Percentiles rank a stretch among this genome's conserved stretches.
phyloP scores from a whole-genome alignment of 2,329 filamentous ascomycete species.

The Aaosphaeria arxii region DNA sequence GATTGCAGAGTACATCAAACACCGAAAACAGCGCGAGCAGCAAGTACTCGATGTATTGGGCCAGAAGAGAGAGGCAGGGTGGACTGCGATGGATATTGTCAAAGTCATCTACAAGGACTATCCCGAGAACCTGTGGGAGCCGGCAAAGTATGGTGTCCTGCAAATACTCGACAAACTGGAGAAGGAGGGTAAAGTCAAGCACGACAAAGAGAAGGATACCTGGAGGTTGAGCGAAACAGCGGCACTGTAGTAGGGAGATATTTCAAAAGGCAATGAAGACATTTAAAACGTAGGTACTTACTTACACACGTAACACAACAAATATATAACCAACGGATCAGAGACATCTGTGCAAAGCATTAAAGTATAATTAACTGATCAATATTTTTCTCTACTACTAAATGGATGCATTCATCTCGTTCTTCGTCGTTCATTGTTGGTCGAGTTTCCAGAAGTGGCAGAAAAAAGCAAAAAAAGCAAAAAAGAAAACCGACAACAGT shows the following conservation, averaged over 20 bases:
- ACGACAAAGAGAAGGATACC: constrained; percentile 27
- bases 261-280: background rate
- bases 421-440: too few relatives aligned
- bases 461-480: background rate
- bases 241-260: constrained; percentile 17
- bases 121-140: constrained; percentile 68
- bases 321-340: too few relatives aligned
- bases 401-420: background rate
- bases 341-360: background rate
- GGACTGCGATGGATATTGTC: constrained; percentile 80
- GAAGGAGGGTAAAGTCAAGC: constrained; percentile 64
- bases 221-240: constrained; percentile 36
- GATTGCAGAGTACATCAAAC: constrained; percentile 78
- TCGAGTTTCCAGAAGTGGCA: background rate
- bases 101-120: constrained; percentile 81
- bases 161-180: constrained; percentile 79
- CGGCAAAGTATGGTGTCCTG: constrained; percentile 72
- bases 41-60: constrained; percentile 35
- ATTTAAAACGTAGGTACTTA: too few relatives aligned
- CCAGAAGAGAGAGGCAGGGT: constrained; percentile 40
- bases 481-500: background rate
- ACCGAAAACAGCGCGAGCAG: constrained; percentile 72
- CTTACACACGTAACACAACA: too few relatives aligned
- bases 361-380: background rate
- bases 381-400: background rate